Conservation (phyloP, 2,329 filamentous ascomycete species). For the Neopestalotiopsis sp. region DNA sequence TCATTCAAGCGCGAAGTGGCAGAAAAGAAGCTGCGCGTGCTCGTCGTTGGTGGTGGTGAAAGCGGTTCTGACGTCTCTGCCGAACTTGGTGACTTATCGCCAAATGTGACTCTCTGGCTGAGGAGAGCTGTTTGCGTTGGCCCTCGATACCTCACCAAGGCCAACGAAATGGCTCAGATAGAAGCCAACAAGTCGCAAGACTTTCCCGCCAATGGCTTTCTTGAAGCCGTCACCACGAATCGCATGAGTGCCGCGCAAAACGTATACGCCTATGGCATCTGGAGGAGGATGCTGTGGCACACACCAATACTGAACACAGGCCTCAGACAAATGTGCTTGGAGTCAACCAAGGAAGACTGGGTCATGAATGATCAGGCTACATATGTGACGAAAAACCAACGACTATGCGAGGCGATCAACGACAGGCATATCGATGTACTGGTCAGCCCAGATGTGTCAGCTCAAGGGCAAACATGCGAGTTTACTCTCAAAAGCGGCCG, state of each 20-base stretch:
- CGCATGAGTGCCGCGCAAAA: neutral
- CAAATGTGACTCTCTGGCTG: neutral
- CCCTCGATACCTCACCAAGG: neutral
- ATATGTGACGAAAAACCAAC: neutral
- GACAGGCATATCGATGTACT: neutral
- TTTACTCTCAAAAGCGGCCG: neutral
- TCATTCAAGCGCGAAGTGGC: constrained; percentile 6
- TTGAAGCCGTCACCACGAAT: neutral
- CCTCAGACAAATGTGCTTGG: neutral
- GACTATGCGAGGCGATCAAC: neutral
- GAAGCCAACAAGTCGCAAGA: neutral
- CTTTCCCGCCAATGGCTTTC: constrained; percentile 5
- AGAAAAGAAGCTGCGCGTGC: neutral
- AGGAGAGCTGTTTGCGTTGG: neutral
- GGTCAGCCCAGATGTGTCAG: neutral
- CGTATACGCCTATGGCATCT: constrained; percentile 1
- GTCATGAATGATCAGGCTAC: neutral
- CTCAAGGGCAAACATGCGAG: neutral
- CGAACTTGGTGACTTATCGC: constrained; percentile 1
- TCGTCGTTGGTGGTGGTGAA: constrained; percentile 7
- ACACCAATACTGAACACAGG: neutral
- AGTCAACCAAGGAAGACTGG: neutral
- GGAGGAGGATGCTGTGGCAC: neutral
- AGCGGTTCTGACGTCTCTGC: neutral
- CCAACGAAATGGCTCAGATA: neutral